Conservation (phyloP, 1,284 basidiomycete genomes). For the Apiotrichum mycotoxinovorans region DNA sequence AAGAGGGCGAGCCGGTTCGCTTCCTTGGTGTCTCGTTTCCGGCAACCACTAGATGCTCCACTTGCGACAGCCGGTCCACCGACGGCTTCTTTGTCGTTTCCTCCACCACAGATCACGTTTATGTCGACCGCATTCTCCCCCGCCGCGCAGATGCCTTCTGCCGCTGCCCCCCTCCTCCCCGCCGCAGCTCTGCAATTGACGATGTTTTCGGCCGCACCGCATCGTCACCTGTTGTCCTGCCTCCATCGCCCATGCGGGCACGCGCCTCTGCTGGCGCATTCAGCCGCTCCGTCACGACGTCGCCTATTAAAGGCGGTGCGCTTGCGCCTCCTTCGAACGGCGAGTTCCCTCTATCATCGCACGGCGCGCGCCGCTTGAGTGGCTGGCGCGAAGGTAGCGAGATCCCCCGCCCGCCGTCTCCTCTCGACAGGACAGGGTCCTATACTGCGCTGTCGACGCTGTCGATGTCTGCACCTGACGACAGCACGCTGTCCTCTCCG, state of each 20-base stretch:
- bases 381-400: constrained; percentile 16
- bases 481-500: neutral
- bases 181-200: constrained; percentile 22
- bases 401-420: constrained; percentile 11
- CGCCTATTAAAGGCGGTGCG: constrained; percentile 6
- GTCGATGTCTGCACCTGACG: constrained; percentile 10
- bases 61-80: constrained; percentile 26
- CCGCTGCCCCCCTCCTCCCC: constrained; percentile 23
- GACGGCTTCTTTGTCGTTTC: constrained; percentile 38
- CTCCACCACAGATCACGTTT: constrained; percentile 28
- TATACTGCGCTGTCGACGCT: constrained; percentile 11
- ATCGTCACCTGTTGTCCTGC: neutral
- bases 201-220: constrained; percentile 9
- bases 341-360: constrained; percentile 42
- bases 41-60: constrained; percentile 24
- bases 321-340: constrained; percentile 6
- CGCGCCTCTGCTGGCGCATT: neutral
- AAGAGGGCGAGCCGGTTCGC: constrained; percentile 9
- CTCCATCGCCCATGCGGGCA: constrained; percentile 3
- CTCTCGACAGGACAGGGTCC: constrained; percentile 8
- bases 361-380: constrained; percentile 33
- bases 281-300: neutral
- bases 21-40: constrained; percentile 20
- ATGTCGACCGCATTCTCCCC: constrained; percentile 31
- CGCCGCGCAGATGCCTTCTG: constrained; percentile 22